Base-by-base conservation (phyloP, 495 filamentous ascomycete species). In the Oidiodendron maius region DNA sequence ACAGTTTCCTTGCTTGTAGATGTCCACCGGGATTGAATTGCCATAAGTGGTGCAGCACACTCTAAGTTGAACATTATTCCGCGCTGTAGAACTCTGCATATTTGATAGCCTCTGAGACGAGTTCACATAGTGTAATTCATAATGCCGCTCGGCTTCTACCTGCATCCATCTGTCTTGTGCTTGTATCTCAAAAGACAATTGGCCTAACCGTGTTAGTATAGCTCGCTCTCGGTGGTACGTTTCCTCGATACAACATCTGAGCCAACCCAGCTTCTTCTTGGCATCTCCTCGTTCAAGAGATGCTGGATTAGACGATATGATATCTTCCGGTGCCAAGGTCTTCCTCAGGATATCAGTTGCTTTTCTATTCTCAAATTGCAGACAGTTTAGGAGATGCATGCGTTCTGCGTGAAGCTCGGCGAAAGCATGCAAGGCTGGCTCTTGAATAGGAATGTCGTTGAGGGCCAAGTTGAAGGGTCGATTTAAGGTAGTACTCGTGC, bases 101-200 rank as follows among this genome's bases (percentile, higher is more conserved):
- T 30, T 30, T 30, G 5, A 12, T 12, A 30, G 5, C 26, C 26
- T 12, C 12, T 30, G 26, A 30, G 26, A 30, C 26, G 12, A 30
- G 5, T 30, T 30, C 5, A 12, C 26, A 12, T 30, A 16, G 20
- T 37, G 15, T 9, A n/a, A n/a, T 30, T 40, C 24, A n/a, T 36
- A 36, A 25, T 32, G 22, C 18, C 43, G 25, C 23, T 61, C 55
- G 28, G 15, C 30, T 16, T 64, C 63, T 9, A 64, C 59, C 35
- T 54, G 59, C 39, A 45, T 44, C 62, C 61, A 69, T 34, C 65
- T 53, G 40, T 66, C 64, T 18, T 62, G 51, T 24, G 60, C 65
- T 51, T 64, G 62, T 10, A 71, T 64, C 48, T 76, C 71, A 17
- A 66, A 49, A 22, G 65, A 48, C 17, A 76, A 53, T 50, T 75